Conservation (phyloP, 2,329 filamentous ascomycete species). For the Venturia carpophila region DNA sequence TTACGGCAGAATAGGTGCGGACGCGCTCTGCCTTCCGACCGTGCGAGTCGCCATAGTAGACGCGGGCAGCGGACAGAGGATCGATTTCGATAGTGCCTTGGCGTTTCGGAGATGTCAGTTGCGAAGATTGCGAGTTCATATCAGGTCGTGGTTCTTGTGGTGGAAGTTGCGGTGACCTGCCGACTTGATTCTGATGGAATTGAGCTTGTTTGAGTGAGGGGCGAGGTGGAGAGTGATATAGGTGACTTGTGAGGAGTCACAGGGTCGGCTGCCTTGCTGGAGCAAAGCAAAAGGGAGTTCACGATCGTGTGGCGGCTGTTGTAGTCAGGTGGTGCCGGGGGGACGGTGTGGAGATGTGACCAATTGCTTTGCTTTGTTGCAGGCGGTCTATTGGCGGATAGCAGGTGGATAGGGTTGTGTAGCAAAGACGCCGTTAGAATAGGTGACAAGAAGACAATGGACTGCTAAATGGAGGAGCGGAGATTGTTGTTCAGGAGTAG, state of each 20-base stretch:
- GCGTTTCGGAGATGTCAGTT: constrained; percentile 10
- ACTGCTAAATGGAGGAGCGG: background rate
- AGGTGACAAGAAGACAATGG: background rate
- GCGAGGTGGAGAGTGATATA: background rate
- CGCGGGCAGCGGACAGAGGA: constrained; percentile 49
- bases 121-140: constrained; percentile 6
- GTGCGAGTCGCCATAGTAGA: constrained; percentile 52
- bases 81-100: constrained; percentile 35
- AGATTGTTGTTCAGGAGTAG: background rate
- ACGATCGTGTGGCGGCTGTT: constrained; percentile 5
- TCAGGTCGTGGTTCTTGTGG: background rate
- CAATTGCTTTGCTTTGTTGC: background rate
- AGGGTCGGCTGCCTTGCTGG: constrained; percentile 2
- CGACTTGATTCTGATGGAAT: background rate
- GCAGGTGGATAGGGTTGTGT: background rate
- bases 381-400: background rate
- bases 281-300: background rate
- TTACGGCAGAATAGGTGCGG: constrained; percentile 50
- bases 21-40: constrained; percentile 38
- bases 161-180: background rate
- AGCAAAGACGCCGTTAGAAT: background rate
- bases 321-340: constrained; percentile 9
- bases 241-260: background rate
- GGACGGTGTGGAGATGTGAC: background rate
- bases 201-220: background rate